Base-by-base conservation (phyloP, 2,329 filamentous ascomycete species). In the Hymenoscyphus occultus region DNA sequence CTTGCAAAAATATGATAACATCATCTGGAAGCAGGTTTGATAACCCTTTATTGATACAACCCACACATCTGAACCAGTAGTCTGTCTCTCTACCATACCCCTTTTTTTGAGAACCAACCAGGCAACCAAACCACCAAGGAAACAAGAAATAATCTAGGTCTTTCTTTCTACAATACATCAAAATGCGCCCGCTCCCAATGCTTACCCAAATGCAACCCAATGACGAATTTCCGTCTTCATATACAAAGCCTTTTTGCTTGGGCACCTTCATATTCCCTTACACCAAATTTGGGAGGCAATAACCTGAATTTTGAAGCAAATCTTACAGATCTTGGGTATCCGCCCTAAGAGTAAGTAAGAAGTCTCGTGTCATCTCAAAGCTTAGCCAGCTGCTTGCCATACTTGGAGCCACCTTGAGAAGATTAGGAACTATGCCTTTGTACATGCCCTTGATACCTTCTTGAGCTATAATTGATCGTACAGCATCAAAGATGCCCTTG, bases 331-430 rank as follows among this genome's bases (percentile, higher is more conserved):
- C 67, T 22, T 66, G 22, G 19, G 61, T 61, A 39, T 74, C 80
- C 1, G 81, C 78, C 65, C 83, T 84, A 39, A 93, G 76, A 22
- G 80, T 81, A 64, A 96, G 81, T 51, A 98, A 80, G 75, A 96
- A 90, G 78, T 99, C 95, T 70, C 95, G 86, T 9, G 92, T 94
- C 76, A 98, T 81, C 79, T 99, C 95, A 76, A 96, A 99, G 78
- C 93, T 97, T 67, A 98, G 85, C 94, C 95, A 99, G 78, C 92
- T 97, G 72, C 93, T 96, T 16, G 95, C 95, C 94, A 99, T 99
- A 77, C 93, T 98, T 3, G 95, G 95, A 7, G 95, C 94, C 16
- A 99, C 95, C 79, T 99, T 99, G 67, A 99, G 85, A 28, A 99
- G 82, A 74, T 99, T 99, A 0, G 95, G 95, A 16, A 93, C 87